A percentile compares a stretch with the other conserved stretches of the same genome.
These are phyloP conservation scores for Leccinellum albellum DNA, from an alignment of 768 basidiomycete species.

Conservation along the genomic window DNA sequence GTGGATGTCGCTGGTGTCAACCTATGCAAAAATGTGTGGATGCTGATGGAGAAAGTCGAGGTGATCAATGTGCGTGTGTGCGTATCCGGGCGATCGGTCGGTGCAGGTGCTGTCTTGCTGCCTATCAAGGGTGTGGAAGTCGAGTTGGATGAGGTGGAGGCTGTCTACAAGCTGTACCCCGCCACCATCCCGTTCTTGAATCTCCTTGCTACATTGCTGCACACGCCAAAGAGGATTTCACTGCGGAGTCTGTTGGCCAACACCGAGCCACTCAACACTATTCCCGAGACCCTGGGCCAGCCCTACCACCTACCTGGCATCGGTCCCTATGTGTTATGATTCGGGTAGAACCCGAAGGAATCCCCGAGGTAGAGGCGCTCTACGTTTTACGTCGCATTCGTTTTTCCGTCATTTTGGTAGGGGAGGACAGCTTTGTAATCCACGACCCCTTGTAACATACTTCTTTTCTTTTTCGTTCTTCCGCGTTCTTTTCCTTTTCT, in stretches of 20 bases:
- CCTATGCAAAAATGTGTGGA: constrained; percentile 80
- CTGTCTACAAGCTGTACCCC: constrained; percentile 74
- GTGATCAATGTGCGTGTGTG: constrained; percentile 69
- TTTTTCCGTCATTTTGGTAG: no score
- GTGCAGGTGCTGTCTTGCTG: constrained; percentile 37
- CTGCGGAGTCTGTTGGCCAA: constrained; percentile 57
- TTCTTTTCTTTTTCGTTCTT: no score
- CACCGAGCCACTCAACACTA: constrained; percentile 61
- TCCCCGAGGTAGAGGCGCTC: no score
- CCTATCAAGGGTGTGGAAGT: constrained; percentile 77
- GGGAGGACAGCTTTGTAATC: no score
- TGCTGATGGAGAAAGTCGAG: constrained; percentile 77
- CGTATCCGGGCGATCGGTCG: constrained; percentile 25
- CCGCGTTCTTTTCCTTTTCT: no score
- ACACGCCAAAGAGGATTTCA: constrained; percentile 71
- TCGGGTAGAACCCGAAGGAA: no score
- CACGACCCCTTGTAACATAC: no score
- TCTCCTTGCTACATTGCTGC: constrained; percentile 78
- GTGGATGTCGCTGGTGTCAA: constrained; percentile 71
- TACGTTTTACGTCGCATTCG: no score
- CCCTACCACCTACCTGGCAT: constrained; percentile 79
- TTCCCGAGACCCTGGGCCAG: constrained; percentile 77
- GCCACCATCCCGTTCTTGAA: constrained; percentile 85
- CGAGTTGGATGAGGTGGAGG: constrained; percentile 86
- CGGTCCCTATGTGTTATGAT: no score